Base-by-base conservation (phyloP, 202 grass and related monocot species). In the Carex sylvatica region DNA sequence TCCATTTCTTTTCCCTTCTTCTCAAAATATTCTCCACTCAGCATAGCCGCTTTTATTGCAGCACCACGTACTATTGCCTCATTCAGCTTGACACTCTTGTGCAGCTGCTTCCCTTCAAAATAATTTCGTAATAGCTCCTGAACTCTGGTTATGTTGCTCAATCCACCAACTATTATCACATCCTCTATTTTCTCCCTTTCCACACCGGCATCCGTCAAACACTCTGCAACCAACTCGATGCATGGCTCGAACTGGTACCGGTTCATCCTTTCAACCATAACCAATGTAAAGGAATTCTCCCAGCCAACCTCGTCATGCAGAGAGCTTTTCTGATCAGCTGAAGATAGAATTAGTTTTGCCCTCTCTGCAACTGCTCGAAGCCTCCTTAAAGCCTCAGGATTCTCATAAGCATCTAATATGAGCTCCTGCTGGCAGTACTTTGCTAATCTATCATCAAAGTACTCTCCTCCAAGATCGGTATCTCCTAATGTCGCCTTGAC, bases 1-100 rank as follows among this genome's bases (percentile, higher is more conserved):
- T 69, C 33, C 1, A 1, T 69, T 69, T 69, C 16, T 69, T 90
- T 88, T 83, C 83, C 79, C n/a, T 90, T 88, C 80, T 74, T 90
- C 86, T 90, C 78, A 46, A 84, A 88, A 20, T 87, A 82, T 82
- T 95, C 90, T 78, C 88, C 91, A 26, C 86, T 91, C 22, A 91
- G 84, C 53, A 91, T 93, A 6, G 91, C 89, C 0, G 91, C 91
- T 59, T 93, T 91, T 2, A 97, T 88, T 5, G 94, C 91, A 56
- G 91, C 89, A 0, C 91, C 94, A 40, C 89, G 93, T 0, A 91
- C 94, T 0, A 93, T 88, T 24, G 87, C 94, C 86, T 93, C 93
- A 30, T 97, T 91, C 2, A 89, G 94, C 71, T 93, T 91, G 86
- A 97, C 91, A 79, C 74, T 93, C 84, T 88, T 92, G 87, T 85